These are phyloP conservation scores for Achaetomiella virescens DNA, from an alignment of 495 filamentous ascomycete genomes.

Conservation along the genomic window DNA sequence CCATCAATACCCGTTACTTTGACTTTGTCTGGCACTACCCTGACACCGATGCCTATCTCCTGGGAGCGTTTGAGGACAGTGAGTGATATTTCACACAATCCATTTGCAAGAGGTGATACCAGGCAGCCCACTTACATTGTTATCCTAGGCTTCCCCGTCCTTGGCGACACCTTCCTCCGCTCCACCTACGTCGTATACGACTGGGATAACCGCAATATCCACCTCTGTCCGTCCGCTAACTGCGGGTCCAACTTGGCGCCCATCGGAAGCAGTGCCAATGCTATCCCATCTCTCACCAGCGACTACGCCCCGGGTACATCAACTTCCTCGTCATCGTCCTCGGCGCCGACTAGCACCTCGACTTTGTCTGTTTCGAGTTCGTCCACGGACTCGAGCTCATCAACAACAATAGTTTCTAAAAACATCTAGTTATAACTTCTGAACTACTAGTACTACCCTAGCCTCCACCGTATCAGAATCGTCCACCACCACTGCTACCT, in stretches of 20 bases:
- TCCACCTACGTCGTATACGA: slow-evolving; percentile 96
- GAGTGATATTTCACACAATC: not conserved
- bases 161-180: slow-evolving; percentile 93
- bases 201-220: slow-evolving; percentile 75
- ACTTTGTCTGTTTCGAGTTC: not conserved
- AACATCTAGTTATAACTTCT: no score
- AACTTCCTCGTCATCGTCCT: not conserved
- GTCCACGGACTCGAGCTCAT: not conserved
- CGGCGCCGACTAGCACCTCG: not conserved
- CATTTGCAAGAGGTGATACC: not conserved
- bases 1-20: slow-evolving; percentile 48
- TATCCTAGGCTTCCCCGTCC: slow-evolving; percentile 48
- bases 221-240: slow-evolving; percentile 57
- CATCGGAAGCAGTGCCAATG: slow-evolving; percentile 18
- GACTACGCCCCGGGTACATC: slow-evolving; percentile 2
- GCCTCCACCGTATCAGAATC: not conserved
- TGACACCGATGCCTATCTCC: slow-evolving; percentile 19
- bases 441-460: no score
- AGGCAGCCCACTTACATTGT: not conserved
- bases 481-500: no score
- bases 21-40: slow-evolving; percentile 58
- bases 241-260: slow-evolving; percentile 26
- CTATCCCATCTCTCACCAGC: slow-evolving; percentile 17
- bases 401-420: no score
- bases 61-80: slow-evolving; percentile 48